Percentiles rank a stretch among this genome's conserved stretches.
These are phyloP conservation scores for Gliomastix tumulicola DNA, from an alignment of 2,329 filamentous ascomycete genomes.

Conservation along the genomic window DNA sequence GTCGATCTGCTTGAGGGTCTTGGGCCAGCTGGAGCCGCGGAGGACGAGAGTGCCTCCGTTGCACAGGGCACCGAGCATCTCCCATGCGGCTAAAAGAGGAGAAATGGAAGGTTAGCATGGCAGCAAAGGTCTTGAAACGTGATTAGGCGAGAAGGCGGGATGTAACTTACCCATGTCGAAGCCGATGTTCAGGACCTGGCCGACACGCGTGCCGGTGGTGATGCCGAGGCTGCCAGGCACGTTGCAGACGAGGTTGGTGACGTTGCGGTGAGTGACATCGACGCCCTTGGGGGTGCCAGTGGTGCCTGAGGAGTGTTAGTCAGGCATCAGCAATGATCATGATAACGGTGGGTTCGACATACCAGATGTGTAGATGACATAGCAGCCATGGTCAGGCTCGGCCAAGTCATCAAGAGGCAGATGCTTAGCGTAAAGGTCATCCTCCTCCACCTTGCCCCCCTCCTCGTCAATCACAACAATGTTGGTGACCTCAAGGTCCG, in stretches of 20 bases:
- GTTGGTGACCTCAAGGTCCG: slow-evolving; percentile 31
- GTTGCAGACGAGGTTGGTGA: slow-evolving; percentile 14
- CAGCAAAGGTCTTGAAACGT: neutral
- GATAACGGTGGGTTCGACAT: neutral
- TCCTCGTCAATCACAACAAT: slow-evolving; percentile 20
- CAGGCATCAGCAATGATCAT: slow-evolving; percentile 4
- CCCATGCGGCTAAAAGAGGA: slow-evolving; percentile 36
- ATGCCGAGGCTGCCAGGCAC: slow-evolving; percentile 36
- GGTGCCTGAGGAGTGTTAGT: slow-evolving; percentile 1
- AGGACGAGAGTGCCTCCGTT: slow-evolving; percentile 40
- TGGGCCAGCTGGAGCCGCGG: slow-evolving; percentile 27
- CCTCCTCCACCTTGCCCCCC: no score
- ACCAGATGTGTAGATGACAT: slow-evolving; percentile 10
- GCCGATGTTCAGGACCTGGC: slow-evolving; percentile 39
- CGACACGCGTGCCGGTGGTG: slow-evolving; percentile 31
- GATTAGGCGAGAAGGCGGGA: no score
- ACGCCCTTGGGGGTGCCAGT: slow-evolving; percentile 8
- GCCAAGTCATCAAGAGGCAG: slow-evolving; percentile 2
- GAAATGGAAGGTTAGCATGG: neutral
- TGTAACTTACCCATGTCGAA: slow-evolving; percentile 43
- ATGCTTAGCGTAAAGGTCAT: neutral
- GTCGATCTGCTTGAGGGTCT: slow-evolving; percentile 17
- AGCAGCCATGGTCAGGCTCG: slow-evolving; percentile 4
- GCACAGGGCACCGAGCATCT: slow-evolving; percentile 38
- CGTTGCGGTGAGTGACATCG: slow-evolving; percentile 7